Evolutionary conservation across 257 asterid genomes (phyloP).

Genomic region (Jaltomata sinuosa): DNA sequence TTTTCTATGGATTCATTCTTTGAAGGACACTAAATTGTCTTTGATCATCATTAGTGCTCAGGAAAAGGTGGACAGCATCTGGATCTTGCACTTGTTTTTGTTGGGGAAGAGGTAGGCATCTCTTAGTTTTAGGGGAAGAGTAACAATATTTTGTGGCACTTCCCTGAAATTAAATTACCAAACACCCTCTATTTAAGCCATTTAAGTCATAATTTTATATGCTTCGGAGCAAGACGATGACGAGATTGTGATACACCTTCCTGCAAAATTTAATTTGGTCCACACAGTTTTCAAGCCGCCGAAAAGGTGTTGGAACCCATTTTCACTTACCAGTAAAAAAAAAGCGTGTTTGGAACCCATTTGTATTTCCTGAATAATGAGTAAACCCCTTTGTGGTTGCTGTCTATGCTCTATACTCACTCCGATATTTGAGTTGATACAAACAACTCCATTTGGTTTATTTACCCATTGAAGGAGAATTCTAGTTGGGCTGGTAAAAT

Average conservation of each 20-base stretch:
- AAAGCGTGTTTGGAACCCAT: neutral
- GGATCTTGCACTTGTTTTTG: slow-evolving; percentile 71
- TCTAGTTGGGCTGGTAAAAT: neutral
- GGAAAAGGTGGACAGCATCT: slow-evolving; percentile 33
- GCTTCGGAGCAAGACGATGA: slow-evolving; percentile 5
- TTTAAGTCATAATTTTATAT: neutral
- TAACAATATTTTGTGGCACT: neutral
- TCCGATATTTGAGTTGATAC: neutral
- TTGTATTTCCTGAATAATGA: neutral
- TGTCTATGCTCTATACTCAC: neutral
- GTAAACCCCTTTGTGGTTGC: neutral
- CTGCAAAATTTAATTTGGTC: neutral
- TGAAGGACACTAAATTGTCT: slow-evolving; percentile 1
- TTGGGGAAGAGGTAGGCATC: slow-evolving; percentile 68
- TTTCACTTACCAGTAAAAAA: neutral
- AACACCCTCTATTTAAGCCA: neutral
- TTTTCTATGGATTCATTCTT: neutral
- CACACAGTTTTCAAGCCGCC: neutral
- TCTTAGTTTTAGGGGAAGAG: neutral
- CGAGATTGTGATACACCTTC: neutral
- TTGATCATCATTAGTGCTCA: slow-evolving; percentile 56
- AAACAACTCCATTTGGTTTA: neutral
- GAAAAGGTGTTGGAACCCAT: neutral
- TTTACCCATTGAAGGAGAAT: neutral
- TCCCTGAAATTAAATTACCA: neutral